Conservation (phyloP, 352 stramenopile species). For the Phytophthora palmivora region DNA sequence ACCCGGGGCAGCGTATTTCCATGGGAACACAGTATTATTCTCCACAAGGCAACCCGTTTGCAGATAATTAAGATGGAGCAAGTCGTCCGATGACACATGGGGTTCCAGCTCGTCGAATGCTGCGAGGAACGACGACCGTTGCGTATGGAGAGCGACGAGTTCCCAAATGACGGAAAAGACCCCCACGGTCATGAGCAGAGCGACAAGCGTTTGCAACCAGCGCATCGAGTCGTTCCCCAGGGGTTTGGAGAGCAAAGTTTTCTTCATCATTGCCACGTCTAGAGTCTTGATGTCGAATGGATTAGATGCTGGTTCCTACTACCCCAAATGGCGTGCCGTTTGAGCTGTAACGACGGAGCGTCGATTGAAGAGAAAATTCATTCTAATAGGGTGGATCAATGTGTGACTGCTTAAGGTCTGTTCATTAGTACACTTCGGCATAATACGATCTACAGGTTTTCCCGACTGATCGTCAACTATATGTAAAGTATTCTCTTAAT, state of each 20-base stretch:
- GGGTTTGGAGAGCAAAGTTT: background rate
- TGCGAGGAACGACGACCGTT: slow-evolving; percentile 23
- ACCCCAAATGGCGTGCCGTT: too few relatives aligned
- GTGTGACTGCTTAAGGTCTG: too few relatives aligned
- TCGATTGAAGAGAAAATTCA: too few relatives aligned
- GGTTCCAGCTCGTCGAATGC: slow-evolving; percentile 12
- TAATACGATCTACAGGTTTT: too few relatives aligned
- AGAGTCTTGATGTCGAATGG: too few relatives aligned
- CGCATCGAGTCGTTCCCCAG: slow-evolving; percentile 11
- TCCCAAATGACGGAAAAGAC: slow-evolving; percentile 32
- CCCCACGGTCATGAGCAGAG: slow-evolving; percentile 22
- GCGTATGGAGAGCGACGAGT: slow-evolving; percentile 19
- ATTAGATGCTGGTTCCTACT: too few relatives aligned
- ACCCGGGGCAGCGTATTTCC: slow-evolving; percentile 26
- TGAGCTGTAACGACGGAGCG: too few relatives aligned
- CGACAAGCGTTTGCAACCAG: slow-evolving; percentile 26
- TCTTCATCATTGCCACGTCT: slow-evolving; percentile 29
- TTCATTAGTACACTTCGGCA: too few relatives aligned
- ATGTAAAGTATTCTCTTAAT: too few relatives aligned
- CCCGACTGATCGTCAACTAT: too few relatives aligned
- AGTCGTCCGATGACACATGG: slow-evolving; percentile 37
- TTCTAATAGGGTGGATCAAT: too few relatives aligned
- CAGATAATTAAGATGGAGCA: slow-evolving; percentile 45
- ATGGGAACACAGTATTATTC: slow-evolving; percentile 50
- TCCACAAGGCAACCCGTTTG: slow-evolving; percentile 41